Percentiles rank a stretch among this genome's conserved stretches.
Evolutionary conservation across 331 rosid genomes (phyloP).

Genomic region (Acacia concinna): DNA sequence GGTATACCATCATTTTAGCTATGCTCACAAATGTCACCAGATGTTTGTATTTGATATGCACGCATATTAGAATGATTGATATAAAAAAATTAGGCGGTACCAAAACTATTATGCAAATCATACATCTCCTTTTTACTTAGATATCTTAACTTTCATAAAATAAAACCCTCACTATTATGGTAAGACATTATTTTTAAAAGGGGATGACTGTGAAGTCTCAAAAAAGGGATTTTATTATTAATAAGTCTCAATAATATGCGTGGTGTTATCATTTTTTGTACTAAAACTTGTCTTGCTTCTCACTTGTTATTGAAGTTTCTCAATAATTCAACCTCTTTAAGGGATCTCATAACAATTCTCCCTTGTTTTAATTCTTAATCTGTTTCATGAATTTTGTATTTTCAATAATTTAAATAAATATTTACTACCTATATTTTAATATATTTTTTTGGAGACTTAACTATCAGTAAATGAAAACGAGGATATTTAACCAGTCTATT

Average conservation of each 20-base stretch:
- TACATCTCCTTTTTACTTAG: neutral
- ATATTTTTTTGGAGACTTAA: neutral
- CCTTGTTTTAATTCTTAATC: neutral
- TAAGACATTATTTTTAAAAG: neutral
- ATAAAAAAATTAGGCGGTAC: neutral
- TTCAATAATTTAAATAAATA: neutral
- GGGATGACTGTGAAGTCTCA: too few relatives aligned
- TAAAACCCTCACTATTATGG: neutral
- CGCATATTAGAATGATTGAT: neutral
- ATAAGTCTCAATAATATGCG: too few relatives aligned
- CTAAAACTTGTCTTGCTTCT: too few relatives aligned
- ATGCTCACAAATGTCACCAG: neutral
- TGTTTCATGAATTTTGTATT: neutral
- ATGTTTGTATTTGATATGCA: neutral
- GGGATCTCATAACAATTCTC: too few relatives aligned
- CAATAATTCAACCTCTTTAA: too few relatives aligned
- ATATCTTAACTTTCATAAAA: neutral
- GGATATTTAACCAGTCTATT: neutral
- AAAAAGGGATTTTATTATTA: too few relatives aligned
- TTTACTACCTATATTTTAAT: neutral
- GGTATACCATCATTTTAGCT: neutral
- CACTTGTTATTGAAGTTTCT: too few relatives aligned
- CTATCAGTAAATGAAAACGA: neutral
- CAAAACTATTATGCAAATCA: neutral
- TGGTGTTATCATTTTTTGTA: too few relatives aligned